Conservation (phyloP, 371 early-diverging fungal genomes). For the Mucor mucedo region DNA sequence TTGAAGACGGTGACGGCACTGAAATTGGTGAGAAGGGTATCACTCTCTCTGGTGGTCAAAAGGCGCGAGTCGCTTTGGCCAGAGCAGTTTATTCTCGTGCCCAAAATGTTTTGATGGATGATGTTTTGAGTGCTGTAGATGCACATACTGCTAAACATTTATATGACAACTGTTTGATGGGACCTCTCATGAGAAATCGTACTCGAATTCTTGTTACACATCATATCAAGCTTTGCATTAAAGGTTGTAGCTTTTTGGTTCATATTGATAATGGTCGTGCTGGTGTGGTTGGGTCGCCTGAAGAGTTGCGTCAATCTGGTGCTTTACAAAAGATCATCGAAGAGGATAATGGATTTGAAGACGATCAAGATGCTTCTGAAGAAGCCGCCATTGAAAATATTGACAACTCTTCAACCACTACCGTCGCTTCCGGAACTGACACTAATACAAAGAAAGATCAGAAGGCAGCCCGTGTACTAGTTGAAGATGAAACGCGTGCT, state of each 20-base stretch:
- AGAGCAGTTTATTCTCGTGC: slow-evolving; percentile 79
- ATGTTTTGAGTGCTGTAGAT: slow-evolving; percentile 83
- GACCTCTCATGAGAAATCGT: slow-evolving; percentile 69
- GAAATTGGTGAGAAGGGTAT: slow-evolving; percentile 92
- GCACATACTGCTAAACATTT: slow-evolving; percentile 88
- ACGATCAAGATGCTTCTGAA: slow-evolving; percentile 5
- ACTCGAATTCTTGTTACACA: slow-evolving; percentile 89
- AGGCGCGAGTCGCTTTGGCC: slow-evolving; percentile 76
- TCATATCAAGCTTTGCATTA: slow-evolving; percentile 76
- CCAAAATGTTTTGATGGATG: slow-evolving; percentile 75
- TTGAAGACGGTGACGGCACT: slow-evolving; percentile 84
- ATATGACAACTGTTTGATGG: slow-evolving; percentile 68
- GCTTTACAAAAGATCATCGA: slow-evolving; percentile 17
- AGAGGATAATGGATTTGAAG: slow-evolving; percentile 17
- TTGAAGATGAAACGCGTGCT: slow-evolving; percentile 44
- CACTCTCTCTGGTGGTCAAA: slow-evolving; percentile 88
- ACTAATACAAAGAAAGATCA: neutral
- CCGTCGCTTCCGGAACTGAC: neutral
- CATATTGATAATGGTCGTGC: slow-evolving; percentile 55
- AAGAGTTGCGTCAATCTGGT: slow-evolving; percentile 46
- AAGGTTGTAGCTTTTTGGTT: slow-evolving; percentile 26
- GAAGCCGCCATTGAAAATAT: slow-evolving; percentile 2
- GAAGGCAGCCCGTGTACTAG: slow-evolving; percentile 40
- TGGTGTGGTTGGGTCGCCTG: slow-evolving; percentile 46
- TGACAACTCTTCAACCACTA: neutral